Percentiles rank a stretch among this genome's conserved stretches.
phyloP scores from a whole-genome alignment of 345 rosid genomes.

The Gossypium thurberi region DNA sequence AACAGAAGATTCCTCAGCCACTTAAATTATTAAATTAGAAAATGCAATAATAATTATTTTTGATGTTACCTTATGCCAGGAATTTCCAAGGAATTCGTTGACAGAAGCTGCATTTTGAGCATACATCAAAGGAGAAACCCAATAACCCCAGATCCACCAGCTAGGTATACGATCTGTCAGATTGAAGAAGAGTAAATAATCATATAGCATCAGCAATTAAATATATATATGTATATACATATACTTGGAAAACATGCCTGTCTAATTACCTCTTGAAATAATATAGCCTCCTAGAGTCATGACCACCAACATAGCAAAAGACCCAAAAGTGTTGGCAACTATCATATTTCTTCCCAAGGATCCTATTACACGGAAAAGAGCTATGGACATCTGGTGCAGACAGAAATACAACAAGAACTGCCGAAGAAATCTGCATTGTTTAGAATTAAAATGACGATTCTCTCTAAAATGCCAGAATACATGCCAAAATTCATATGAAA shows the following conservation, averaged over 20 bases:
- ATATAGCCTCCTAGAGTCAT: slow-evolving; percentile 97
- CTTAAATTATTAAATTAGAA: background rate
- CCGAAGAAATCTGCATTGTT: slow-evolving; percentile 64
- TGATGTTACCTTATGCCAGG: slow-evolving; percentile 73
- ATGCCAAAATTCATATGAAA: slow-evolving; percentile 9
- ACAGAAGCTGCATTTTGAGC: slow-evolving; percentile 97
- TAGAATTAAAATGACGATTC: slow-evolving; percentile 19
- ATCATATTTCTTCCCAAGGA: slow-evolving; percentile 95
- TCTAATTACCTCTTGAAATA: slow-evolving; percentile 67
- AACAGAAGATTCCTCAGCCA: background rate
- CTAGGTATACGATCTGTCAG: slow-evolving; percentile 72
- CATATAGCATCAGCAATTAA: slow-evolving; percentile 5
- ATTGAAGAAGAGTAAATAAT: slow-evolving; percentile 15
- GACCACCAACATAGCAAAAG: slow-evolving; percentile 95
- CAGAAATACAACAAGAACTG: slow-evolving; percentile 76
- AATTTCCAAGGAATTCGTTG: slow-evolving; percentile 84
- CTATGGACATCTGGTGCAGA: slow-evolving; percentile 91
- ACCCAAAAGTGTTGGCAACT: slow-evolving; percentile 93
- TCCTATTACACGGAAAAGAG: slow-evolving; percentile 94
- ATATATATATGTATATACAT: background rate
- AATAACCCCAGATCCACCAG: slow-evolving; percentile 99
- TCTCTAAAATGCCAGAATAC: slow-evolving; percentile 3
- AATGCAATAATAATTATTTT: background rate
- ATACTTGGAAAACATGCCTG: slow-evolving; percentile 5
- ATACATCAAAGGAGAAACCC: slow-evolving; percentile 92